Conservation (phyloP, 352 stramenopile genomes). For the Albugo candida region DNA sequence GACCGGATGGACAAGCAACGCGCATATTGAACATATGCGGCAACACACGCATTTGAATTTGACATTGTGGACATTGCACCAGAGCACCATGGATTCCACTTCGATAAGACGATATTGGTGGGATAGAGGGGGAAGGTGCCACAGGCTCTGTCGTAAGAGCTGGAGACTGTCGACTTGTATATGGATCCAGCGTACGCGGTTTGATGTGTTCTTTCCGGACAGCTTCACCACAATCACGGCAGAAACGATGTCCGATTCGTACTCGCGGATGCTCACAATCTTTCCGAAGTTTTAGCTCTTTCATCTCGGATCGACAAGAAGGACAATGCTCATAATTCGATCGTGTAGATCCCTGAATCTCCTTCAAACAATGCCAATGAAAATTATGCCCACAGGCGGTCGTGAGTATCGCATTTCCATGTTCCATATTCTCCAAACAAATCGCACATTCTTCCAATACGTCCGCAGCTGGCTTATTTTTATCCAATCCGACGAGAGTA, state of each 20-base stretch:
- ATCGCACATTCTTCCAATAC: conserved; percentile 62
- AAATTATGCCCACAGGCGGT: conserved; percentile 71
- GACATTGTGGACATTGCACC: conserved; percentile 64
- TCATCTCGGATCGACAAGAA: conserved; percentile 47
- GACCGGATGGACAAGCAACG: conserved; percentile 57
- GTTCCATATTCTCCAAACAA: conserved; percentile 62
- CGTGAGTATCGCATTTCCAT: conserved; percentile 63
- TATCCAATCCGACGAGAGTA: too few relatives aligned
- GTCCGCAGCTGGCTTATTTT: background rate
- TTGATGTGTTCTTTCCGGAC: conserved; percentile 55
- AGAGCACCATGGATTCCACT: conserved; percentile 66
- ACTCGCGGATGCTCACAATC: conserved; percentile 71
- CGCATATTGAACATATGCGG: conserved; percentile 82
- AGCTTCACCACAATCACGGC: conserved; percentile 39
- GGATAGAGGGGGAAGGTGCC: background rate
- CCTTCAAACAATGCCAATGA: conserved; percentile 69
- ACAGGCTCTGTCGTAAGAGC: background rate
- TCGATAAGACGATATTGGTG: conserved; percentile 45
- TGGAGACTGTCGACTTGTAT: background rate
- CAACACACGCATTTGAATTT: conserved; percentile 75
- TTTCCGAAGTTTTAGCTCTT: conserved; percentile 69
- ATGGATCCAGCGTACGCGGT: conserved; percentile 21
- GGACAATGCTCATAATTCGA: conserved; percentile 75
- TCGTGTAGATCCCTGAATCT: conserved; percentile 56
- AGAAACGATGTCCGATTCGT: conserved; percentile 54